These are phyloP conservation scores for Vinca minor DNA, from an alignment of 257 asterid genomes.

Conservation along the genomic window DNA sequence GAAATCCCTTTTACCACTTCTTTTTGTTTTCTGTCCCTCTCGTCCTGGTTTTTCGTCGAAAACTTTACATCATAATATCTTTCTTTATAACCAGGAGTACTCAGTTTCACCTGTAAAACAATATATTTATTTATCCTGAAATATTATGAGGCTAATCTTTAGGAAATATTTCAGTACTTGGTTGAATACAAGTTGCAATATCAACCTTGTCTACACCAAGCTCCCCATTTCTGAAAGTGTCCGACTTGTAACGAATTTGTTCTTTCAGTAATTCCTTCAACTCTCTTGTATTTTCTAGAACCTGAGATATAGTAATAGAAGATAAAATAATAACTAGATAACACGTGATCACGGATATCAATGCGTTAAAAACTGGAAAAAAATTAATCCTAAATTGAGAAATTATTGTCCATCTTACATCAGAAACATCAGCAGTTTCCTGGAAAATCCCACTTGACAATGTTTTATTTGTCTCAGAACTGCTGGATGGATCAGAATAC, in stretches of 20 bases:
- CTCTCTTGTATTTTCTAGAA: constrained; percentile 28
- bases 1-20: constrained; percentile 24
- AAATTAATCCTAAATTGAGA: background rate
- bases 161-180: background rate
- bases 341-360: background rate
- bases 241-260: constrained; percentile 13
- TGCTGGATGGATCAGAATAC: background rate
- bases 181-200: background rate
- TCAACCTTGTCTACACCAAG: constrained; percentile 30
- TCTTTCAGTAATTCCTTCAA: constrained; percentile 33
- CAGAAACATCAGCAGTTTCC: background rate
- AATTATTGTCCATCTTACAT: no score
- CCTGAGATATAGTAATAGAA: constrained; percentile 18
- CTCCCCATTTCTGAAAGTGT: constrained; percentile 33
- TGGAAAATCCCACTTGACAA: background rate
- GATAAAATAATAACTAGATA: background rate
- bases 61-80: constrained; percentile 47
- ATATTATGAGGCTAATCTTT: background rate
- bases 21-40: constrained; percentile 32
- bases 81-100: constrained; percentile 36
- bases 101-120: constrained; percentile 39
- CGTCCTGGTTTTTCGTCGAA: constrained; percentile 22
- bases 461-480: no score
- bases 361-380: background rate
- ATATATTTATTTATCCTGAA: background rate